Base-by-base conservation (phyloP, 2,329 filamentous ascomycete species). In the Aspergillus caelatus region DNA sequence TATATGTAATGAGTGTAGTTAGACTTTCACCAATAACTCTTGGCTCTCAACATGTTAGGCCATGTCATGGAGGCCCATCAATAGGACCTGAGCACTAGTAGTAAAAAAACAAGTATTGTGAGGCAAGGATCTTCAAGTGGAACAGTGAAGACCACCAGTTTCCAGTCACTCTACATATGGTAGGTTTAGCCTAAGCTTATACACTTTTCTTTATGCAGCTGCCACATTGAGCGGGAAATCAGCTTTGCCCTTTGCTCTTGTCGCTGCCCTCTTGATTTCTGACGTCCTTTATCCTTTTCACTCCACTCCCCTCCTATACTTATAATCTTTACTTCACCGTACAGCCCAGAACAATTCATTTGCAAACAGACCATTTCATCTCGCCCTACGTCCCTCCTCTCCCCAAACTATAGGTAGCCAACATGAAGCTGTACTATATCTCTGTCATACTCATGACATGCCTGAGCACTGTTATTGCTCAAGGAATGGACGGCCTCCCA, bases 381-480 rank as follows among this genome's bases (percentile, higher is more conserved):
- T n/a, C 16, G 14, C 34, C 14, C 14, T 36, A 5, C 34, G 6
- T 16, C 5, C 6, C 26, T 10, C 1, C 16, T 21, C 4, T 32
- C 4, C 48, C 23, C 1, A 48, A 62, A 39, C 6, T 50, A 58
- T n/a, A 48, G 57, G 56, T 19, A 41, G n/a, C 57, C 67, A 78
- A 54, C 45, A 86, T 86, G 84, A 85, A 84, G 78, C 64, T 78
- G 65, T 74, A 83, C 62, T 69, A 84, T 70, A 75, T 85, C 67
- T 74, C 82, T 65, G 76, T 87, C 70, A 82, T 85, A 68, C 77
- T 87, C 55, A 81, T 85, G 69, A 82, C 82, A 77, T 77, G 88
- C 63, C 82, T 84, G 66, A 77, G 79, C 65, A 74, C 80, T 32
- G 78, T 72, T n/a, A 67, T 70, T 57, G 84, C 84, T 45, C 85